These are phyloP conservation scores for Suhomyces sp. DNA, from an alignment of 805 yeast species.

Conservation along the genomic window DNA sequence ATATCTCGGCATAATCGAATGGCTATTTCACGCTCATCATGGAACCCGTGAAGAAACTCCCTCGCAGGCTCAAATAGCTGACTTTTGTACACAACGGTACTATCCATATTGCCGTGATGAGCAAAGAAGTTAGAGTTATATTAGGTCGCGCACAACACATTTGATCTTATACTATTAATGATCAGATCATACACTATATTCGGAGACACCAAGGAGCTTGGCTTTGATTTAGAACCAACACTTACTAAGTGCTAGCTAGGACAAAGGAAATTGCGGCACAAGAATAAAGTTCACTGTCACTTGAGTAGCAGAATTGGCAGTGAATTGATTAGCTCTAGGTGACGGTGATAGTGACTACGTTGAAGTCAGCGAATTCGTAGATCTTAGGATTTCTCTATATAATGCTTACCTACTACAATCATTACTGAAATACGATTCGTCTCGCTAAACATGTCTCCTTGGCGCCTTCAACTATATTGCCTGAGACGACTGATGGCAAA, in stretches of 20 bases:
- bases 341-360: too few relatives aligned
- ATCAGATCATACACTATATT: neutral
- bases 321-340: too few relatives aligned
- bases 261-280: too few relatives aligned
- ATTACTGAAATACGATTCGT: too few relatives aligned
- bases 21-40: slow-evolving; percentile 32
- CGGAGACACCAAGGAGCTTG: too few relatives aligned
- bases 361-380: too few relatives aligned
- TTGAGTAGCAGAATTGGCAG: too few relatives aligned
- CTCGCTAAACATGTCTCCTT: neutral
- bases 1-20: slow-evolving; percentile 37
- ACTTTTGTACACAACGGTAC: neutral
- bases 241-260: neutral
- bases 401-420: too few relatives aligned
- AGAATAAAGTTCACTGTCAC: too few relatives aligned
- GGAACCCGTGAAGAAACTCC: slow-evolving; percentile 17
- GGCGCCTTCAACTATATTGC: neutral
- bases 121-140: neutral
- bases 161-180: neutral
- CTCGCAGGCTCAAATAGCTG: slow-evolving; percentile 21
- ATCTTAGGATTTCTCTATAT: too few relatives aligned
- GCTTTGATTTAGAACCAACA: too few relatives aligned
- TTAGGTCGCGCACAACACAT: neutral
- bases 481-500: neutral
- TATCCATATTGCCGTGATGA: neutral